Percentiles rank a stretch among this genome's conserved stretches.
These are phyloP conservation scores for Comarum palustre DNA, from an alignment of 306 rosid genomes.

Conservation along the genomic window DNA sequence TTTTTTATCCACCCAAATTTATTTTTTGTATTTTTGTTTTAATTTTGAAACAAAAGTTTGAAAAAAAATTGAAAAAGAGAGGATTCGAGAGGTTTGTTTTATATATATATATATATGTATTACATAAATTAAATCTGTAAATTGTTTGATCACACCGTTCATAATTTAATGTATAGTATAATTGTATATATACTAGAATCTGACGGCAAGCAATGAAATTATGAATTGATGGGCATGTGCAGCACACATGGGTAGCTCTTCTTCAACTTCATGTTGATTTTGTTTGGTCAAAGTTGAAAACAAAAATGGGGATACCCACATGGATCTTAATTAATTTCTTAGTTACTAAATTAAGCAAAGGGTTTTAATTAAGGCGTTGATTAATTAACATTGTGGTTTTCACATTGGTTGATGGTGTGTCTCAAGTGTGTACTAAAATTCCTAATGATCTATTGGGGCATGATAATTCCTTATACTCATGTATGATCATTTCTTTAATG, in stretches of 20 bases:
- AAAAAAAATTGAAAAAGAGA: too few species aligned
- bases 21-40: not conserved
- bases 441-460: not conserved
- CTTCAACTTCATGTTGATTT: slow-evolving; percentile 25
- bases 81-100: too few species aligned
- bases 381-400: not conserved
- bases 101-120: too few species aligned
- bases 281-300: slow-evolving; percentile 28
- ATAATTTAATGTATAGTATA: too few species aligned
- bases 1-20: not conserved
- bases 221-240: slow-evolving; percentile 46
- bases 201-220: slow-evolving; percentile 32
- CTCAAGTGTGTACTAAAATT: not conserved
- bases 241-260: slow-evolving; percentile 31
- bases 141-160: too few species aligned
- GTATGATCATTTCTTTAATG: not conserved
- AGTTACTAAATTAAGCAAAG: not conserved
- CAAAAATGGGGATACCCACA: slow-evolving; percentile 18
- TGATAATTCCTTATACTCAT: not conserved
- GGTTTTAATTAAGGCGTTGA: not conserved
- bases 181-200: too few species aligned
- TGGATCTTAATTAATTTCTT: slow-evolving; percentile 10
- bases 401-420: not conserved
- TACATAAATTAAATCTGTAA: too few species aligned
- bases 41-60: not conserved